Base-by-base conservation (phyloP, 176 grass and related monocot genomes). In the Oryza meridionalis region DNA sequence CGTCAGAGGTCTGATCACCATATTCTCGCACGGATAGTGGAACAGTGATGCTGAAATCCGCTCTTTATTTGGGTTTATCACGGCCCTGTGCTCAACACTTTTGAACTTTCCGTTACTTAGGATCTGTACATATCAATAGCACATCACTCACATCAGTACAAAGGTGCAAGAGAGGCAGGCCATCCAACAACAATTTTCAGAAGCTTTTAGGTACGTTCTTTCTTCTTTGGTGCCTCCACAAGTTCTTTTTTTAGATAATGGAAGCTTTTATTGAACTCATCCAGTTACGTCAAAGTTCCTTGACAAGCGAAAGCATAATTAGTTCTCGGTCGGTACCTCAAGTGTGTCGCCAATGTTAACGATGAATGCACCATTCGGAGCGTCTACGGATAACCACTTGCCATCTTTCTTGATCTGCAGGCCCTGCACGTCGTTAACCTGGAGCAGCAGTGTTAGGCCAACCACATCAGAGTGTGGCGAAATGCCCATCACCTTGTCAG, bases 401-500 rank as follows among this genome's bases (percentile, higher is more conserved):
- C 79, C 87, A 31, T 90, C 79, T 69, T 73, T 83, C 64, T 37
- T 93, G 84, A 97, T 91, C 38, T 97, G 89, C 3, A 97, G 40
- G n/a, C 91, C 91, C 17, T 86, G 65, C 9, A 91, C 84, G 21
- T 90, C 81, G 73, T 78, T 91, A 11, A 85, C 61, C 27, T 97
- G 81, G 27, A 91, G 77, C 46, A 93, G 84, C 3, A 97, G 31
- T 19, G 89, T 93, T 47, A 93, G 66, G 61, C 84, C 86, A 67
- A 16, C 31, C 12, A 55, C 91, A 76, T 91, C 91, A 0, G 86
- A 88, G 72, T 97, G 94, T 4, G 94, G 94, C 7, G 86, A 90
- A 17, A 96, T 61, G 65, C 91, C 94, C 66, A 96, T 27, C 24
- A 96, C 88, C 81, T 91, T 91, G 44, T 91, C 72, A 44, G 86